These are phyloP conservation scores for Heterobasidion parviporum DNA, from an alignment of 1,284 basidiomycete genomes.

Conservation along the genomic window DNA sequence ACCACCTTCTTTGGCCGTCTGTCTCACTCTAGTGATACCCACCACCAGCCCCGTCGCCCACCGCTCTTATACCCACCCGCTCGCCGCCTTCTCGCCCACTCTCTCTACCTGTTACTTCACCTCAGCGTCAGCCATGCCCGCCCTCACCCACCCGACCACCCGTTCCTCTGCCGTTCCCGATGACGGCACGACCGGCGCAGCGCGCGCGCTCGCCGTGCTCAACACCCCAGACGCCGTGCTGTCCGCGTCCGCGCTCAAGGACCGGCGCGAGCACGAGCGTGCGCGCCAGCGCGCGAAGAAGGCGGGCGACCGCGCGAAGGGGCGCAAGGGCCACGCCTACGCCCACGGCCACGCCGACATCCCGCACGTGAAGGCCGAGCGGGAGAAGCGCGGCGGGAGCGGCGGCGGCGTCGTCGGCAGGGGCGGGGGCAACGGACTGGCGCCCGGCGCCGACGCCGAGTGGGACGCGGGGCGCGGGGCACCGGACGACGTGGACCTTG, in stretches of 20 bases:
- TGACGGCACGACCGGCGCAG: neutral
- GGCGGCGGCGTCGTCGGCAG: neutral
- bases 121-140: neutral
- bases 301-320: slow-evolving; percentile 28
- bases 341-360: neutral
- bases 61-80: neutral
- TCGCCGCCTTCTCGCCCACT: slow-evolving; percentile 1
- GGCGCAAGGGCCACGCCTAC: slow-evolving; percentile 22
- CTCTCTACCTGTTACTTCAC: neutral
- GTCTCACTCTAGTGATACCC: too few relatives aligned
- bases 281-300: slow-evolving; percentile 38
- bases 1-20: too few relatives aligned
- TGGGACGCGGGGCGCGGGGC: neutral
- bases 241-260: slow-evolving; percentile 22
- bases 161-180: neutral
- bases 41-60: neutral
- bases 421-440: slow-evolving; percentile 4
- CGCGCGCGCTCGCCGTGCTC: neutral
- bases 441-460: neutral
- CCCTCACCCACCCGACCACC: neutral
- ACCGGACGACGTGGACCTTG: slow-evolving; percentile 4
- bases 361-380: slow-evolving; percentile 5
- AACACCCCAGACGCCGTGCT: slow-evolving; percentile 3
- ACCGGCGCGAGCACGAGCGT: slow-evolving; percentile 37
- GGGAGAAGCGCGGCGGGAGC: slow-evolving; percentile 10